Base-by-base conservation (phyloP, 1,284 basidiomycete species). In the Cryptococcus neoformans region DNA sequence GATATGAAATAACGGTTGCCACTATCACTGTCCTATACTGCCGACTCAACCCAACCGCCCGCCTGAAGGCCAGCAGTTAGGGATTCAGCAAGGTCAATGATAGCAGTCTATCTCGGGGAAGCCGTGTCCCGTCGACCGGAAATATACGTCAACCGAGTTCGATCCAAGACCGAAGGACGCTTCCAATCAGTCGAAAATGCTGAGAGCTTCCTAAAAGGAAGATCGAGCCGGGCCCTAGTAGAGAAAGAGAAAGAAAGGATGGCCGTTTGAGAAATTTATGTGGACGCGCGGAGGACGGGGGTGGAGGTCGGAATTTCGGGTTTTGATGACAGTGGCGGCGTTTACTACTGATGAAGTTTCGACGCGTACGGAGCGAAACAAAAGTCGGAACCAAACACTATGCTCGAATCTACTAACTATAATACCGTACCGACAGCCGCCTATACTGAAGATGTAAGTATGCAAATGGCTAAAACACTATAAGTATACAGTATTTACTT, bases 1-100 rank as follows among this genome's bases (percentile, higher is more conserved):
- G 68, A 72, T 70, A 72, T 72, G 70, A 72, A 72, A 72, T 72
- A 72, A 72, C 70, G 67, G 68, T 59, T 59, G 54, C 61, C 56
- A 37, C 41, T 49, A 39, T 21, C 21, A 42, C 44, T 44, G 39
- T 28, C 54, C 36, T 42, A 37, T 16, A 45, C 50, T 11, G 49
- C 45, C 56, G 37, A 54, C 59, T 61, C 59, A 28, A 53, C 55
- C 64, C 34, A 45, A 39, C 56, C 21, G 56, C 55, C 57, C 58
- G 54, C 58, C 54, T 28, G 53, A 51, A 41, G 36, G 36, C 34
- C 40, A 40, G 49, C 58, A 21, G 52, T 38, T 14, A 47, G 59
- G 57, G 62, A 60, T 51, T 48, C 36, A 56, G 47, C 44, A 40
- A 37, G 49, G 35, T 40, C 49, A 37, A 53, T 44, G 49, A 34